These are phyloP conservation scores for Daedalea quercina DNA, from an alignment of 768 basidiomycete species.

Conservation along the genomic window DNA sequence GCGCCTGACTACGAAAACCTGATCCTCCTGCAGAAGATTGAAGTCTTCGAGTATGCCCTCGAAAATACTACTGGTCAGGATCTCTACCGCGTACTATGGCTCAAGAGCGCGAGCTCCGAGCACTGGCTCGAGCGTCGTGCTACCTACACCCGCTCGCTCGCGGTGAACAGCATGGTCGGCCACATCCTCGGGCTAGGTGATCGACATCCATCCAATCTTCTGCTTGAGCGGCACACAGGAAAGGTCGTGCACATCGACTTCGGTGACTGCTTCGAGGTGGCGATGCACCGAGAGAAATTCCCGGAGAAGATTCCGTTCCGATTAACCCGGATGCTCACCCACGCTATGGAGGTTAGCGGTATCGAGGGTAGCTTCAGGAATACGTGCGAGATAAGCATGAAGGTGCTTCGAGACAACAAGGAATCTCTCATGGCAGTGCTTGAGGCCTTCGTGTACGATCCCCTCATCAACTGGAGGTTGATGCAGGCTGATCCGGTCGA, in stretches of 20 bases:
- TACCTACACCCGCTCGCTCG: conserved; percentile 92
- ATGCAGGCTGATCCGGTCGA: conserved; percentile 76
- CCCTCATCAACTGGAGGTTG: conserved; percentile 94
- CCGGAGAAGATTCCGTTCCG: conserved; percentile 99
- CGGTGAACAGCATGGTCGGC: conserved; percentile 97
- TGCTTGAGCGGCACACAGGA: conserved; percentile 86
- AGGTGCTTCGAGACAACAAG: conserved; percentile 91
- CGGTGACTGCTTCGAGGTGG: conserved; percentile 97
- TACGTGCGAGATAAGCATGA: conserved; percentile 97
- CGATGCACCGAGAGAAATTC: conserved; percentile 97
- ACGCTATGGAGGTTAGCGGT: conserved; percentile 99
- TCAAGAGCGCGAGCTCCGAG: conserved; percentile 92
- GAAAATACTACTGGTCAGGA: conserved; percentile 99
- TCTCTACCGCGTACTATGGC: conserved; percentile 92
- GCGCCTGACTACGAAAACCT: conserved; percentile 97
- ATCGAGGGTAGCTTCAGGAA: conserved; percentile 96
- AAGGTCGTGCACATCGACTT: conserved; percentile 97
- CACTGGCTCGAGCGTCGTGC: conserved; percentile 97
- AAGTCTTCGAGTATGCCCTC: conserved; percentile 97
- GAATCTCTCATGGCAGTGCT: conserved; percentile 99
- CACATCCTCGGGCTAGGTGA: conserved; percentile 98
- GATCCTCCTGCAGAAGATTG: conserved; percentile 92
- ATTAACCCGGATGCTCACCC: conserved; percentile 94
- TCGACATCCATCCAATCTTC: conserved; percentile 91
- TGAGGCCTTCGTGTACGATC: conserved; percentile 98